A percentile compares a stretch with the other conserved stretches of the same genome.
These are phyloP conservation scores for Rhodotorula sp. DNA, from an alignment of 1,284 basidiomycete genomes.

Conservation along the genomic window DNA sequence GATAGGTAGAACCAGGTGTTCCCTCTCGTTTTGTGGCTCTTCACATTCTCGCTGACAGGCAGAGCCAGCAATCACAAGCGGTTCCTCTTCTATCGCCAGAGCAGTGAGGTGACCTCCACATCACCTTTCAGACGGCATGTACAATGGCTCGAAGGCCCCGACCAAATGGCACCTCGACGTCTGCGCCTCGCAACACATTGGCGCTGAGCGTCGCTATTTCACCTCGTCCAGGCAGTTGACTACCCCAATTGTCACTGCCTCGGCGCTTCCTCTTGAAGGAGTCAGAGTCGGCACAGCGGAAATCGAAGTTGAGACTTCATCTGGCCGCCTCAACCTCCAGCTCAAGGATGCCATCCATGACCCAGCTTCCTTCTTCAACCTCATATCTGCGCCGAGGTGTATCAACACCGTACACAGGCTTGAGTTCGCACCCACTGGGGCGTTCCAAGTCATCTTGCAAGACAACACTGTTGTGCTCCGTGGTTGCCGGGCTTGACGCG, in stretches of 20 bases:
- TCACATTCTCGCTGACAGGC: too few relatives aligned
- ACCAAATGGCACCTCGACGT: not conserved
- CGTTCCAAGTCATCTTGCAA: not conserved
- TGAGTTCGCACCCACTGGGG: too few relatives aligned
- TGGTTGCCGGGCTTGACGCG: too few relatives aligned
- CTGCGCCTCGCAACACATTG: not conserved
- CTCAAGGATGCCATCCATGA: not conserved
- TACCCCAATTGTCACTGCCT: not conserved
- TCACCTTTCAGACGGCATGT: too few relatives aligned
- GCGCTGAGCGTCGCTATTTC: not conserved
- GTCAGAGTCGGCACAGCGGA: not conserved
- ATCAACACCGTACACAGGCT: not conserved
- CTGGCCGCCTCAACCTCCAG: not conserved
- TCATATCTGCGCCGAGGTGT: not conserved
- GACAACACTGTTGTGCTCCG: not conserved
- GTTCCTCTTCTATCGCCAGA: too few relatives aligned
- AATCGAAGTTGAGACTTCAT: not conserved
- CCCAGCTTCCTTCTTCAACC: conserved; percentile 1
- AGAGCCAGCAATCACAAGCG: too few relatives aligned
- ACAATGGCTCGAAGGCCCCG: not conserved
- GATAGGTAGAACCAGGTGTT: too few relatives aligned
- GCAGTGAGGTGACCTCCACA: too few relatives aligned
- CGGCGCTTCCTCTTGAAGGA: not conserved
- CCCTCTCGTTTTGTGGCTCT: too few relatives aligned
- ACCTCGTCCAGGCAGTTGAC: not conserved